A percentile compares a stretch with the other conserved stretches of the same genome.
phyloP scores from a whole-genome alignment of 176 grass and related monocot genomes.

The Cenchrus americanus region DNA sequence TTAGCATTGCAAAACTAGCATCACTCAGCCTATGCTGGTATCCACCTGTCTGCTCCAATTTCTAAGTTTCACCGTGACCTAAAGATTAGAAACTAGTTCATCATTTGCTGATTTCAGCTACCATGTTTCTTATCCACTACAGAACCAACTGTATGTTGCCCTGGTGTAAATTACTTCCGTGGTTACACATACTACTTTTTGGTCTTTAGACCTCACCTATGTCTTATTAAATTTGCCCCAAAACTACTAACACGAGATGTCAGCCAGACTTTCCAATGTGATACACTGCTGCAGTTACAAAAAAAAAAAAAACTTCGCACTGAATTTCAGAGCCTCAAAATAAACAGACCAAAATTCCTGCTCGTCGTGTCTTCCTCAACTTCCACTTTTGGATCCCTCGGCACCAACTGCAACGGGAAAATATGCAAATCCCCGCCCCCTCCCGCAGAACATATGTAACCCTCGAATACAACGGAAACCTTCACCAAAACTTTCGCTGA shows the following conservation, averaged over 20 bases:
- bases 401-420: background rate
- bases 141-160: background rate
- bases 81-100: constrained; percentile 14
- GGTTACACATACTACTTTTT: background rate
- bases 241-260: background rate
- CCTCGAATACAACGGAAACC: constrained; percentile 11
- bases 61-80: background rate
- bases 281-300: too few relatives aligned
- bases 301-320: background rate
- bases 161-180: background rate
- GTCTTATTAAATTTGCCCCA: background rate
- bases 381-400: background rate
- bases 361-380: background rate
- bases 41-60: background rate
- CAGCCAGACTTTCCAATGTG: background rate
- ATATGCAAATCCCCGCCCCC: background rate
- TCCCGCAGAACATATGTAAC: background rate
- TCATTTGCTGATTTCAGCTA: background rate
- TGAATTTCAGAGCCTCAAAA: background rate
- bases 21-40: too few relatives aligned
- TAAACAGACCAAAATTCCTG: constrained; percentile 22
- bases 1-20: background rate
- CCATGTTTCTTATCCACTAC: background rate
- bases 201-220: background rate
- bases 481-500: background rate